Conservation (phyloP, 1,284 basidiomycete genomes). For the Mycosarcoma mackinlayi region DNA sequence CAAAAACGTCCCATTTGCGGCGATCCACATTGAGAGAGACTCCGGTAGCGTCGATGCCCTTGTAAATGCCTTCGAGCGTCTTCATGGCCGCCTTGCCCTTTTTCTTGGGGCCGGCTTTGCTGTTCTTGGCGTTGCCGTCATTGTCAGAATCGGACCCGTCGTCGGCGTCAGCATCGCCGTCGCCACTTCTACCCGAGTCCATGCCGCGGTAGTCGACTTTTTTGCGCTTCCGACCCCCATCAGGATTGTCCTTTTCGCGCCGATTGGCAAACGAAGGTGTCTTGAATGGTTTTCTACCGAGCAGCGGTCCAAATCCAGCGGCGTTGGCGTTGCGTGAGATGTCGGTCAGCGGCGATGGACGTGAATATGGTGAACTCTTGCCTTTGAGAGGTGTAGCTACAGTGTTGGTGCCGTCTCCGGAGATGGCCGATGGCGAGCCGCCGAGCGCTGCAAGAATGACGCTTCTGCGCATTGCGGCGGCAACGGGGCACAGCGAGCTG, state of each 20-base stretch:
- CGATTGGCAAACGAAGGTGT: constrained; percentile 53
- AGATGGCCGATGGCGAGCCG: constrained; percentile 21
- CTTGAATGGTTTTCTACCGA: constrained; percentile 65
- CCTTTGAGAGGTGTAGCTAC: constrained; percentile 12
- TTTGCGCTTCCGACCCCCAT: constrained; percentile 54
- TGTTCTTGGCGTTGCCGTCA: constrained; percentile 16
- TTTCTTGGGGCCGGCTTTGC: constrained; percentile 33
- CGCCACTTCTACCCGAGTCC: constrained; percentile 47
- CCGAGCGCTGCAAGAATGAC: constrained; percentile 45
- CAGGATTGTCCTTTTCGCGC: constrained; percentile 30
- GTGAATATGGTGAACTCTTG: constrained; percentile 22
- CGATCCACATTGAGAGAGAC: constrained; percentile 63
- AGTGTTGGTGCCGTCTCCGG: constrained; percentile 17
- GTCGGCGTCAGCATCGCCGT: constrained; percentile 54
- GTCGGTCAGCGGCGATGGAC: constrained; percentile 29
- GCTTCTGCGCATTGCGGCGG: constrained; percentile 30
- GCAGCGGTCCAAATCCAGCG: constrained; percentile 57
- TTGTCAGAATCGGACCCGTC: constrained; percentile 34
- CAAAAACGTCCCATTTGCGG: constrained; percentile 60
- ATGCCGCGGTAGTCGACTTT: constrained; percentile 64
- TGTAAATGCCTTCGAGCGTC: constrained; percentile 63
- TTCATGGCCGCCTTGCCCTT: constrained; percentile 41
- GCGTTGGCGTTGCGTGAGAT: constrained; percentile 51
- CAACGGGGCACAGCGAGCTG: too few species aligned
- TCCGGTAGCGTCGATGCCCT: constrained; percentile 63